Evolutionary conservation across 1,284 basidiomycete genomes (phyloP), one percentile per base, ranked within the genome.

Genomic region (Moesziomyces parantarcticus): DNA sequence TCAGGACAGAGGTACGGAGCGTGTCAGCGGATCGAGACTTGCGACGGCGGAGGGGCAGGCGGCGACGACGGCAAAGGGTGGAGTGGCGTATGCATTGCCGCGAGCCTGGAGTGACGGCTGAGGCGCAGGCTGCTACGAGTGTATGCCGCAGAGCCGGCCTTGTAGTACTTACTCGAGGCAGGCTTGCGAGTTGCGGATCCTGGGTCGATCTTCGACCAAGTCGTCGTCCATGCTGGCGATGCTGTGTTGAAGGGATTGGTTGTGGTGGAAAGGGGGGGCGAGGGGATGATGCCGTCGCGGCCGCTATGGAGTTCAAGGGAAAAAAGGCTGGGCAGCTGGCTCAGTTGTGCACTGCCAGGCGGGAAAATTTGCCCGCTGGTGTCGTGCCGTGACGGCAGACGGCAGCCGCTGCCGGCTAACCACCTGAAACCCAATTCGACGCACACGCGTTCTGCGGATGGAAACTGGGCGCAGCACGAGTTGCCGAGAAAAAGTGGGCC

Each of bases 151-250:
- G 14, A 16, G 34, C 34, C 10, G 34, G 10, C 34, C 1, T 13
- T 20, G 23, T 11, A 6, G 14, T 58, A 72, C 69, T 58, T 42
- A 72, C 69, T 72, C 69, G 26, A 72, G 51, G 29, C 69, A 72
- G 9, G 69, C 69, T 57, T 72, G 69, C 5, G 69, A 72, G 47
- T 67, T 72, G 45, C 69, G 69, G 18, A 66, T 57, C 43, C 69
- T 55, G 3, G 69, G 63, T 53, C 56, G 54, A 7, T 66, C 69
- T 26, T 50, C 63, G 20, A 49, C 42, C 36, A 50, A 44, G 26
- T 65, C 62, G 22, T 71, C 68, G 9, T 71, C 68, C 58, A 66
- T 71, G 23, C 44, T 71, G 50, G 45, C 47, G 47, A 36, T 36
- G 59, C 61, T 58, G 63, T 64, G 39, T 26, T 58, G 34, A 34